A percentile compares a stretch with the other conserved stretches of the same genome.
phyloP scores from a whole-genome alignment of 139 green algal species.

The Diplosphaera chodatii region DNA sequence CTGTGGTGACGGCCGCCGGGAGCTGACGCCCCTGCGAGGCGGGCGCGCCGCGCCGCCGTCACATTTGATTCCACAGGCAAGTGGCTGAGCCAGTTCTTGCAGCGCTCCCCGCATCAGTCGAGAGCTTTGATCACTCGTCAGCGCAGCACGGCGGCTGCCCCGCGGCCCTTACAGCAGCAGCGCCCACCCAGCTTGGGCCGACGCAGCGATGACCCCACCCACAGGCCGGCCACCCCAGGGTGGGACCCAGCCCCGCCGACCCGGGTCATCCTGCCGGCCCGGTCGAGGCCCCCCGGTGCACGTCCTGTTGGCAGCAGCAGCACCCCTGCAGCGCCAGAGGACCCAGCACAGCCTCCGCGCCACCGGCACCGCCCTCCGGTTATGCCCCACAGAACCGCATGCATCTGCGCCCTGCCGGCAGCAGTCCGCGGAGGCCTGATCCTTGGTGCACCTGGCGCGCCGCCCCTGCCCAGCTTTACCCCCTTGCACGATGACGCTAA shows the following conservation, averaged over 20 bases:
- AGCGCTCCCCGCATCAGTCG: too few species aligned
- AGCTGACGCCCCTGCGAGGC: too few species aligned
- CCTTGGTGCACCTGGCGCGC: neutral
- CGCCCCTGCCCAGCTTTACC: neutral
- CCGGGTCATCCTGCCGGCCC: neutral
- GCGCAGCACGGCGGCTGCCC: too few species aligned
- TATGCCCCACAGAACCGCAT: neutral
- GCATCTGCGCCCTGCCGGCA: too few species aligned
- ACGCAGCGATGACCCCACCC: neutral
- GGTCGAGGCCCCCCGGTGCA: neutral
- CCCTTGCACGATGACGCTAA: neutral
- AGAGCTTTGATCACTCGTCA: neutral
- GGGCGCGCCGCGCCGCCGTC: too few species aligned
- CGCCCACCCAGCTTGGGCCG: neutral
- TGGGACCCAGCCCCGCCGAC: too few species aligned
- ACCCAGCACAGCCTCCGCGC: too few species aligned
- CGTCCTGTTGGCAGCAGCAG: neutral
- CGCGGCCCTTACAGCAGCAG: neutral
- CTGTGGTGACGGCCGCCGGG: too few species aligned
- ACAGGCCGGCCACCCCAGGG: too few species aligned
- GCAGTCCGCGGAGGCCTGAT: neutral
- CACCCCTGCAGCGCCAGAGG: too few species aligned
- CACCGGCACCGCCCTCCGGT: neutral
- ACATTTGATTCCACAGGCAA: neutral
- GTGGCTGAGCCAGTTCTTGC: neutral